phyloP scores from a whole-genome alignment of 768 basidiomycete genomes.

The Sarcodon sp. region DNA sequence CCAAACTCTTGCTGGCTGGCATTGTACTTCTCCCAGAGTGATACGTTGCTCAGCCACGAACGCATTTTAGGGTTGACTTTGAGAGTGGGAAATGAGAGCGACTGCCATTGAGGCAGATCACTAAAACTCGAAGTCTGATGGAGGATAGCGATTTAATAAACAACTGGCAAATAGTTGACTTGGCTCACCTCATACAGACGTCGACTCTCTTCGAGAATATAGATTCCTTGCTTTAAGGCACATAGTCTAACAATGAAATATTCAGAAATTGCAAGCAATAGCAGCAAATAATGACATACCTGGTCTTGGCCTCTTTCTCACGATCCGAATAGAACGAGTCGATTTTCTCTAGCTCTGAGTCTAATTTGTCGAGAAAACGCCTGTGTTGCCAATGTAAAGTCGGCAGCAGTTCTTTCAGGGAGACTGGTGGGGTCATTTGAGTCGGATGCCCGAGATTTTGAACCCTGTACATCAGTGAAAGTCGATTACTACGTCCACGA shows the following conservation, averaged over 20 bases:
- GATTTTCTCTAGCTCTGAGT: constrained; percentile 74
- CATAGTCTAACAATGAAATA: constrained; percentile 8
- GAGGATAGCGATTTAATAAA: too few relatives aligned
- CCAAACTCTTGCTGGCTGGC: too few relatives aligned
- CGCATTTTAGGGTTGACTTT: too few relatives aligned
- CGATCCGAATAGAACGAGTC: constrained; percentile 69
- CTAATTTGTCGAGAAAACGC: constrained; percentile 67
- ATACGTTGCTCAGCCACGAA: too few relatives aligned
- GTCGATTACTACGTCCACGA: too few relatives aligned
- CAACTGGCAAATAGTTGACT: not conserved
- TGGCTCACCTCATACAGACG: constrained; percentile 38
- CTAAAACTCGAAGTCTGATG: too few relatives aligned
- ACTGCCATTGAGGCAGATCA: too few relatives aligned
- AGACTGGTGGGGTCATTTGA: constrained; percentile 4
- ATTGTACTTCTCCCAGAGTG: too few relatives aligned
- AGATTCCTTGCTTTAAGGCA: constrained; percentile 52
- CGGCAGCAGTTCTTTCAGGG: constrained; percentile 27
- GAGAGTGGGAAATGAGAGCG: too few relatives aligned
- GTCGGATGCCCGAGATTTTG: too few relatives aligned
- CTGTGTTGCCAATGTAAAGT: constrained; percentile 33
- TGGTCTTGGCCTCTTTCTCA: constrained; percentile 44
- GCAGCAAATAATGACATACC: constrained; percentile 9
- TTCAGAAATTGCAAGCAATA: constrained; percentile 1
- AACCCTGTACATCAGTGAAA: too few relatives aligned
- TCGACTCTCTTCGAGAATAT: constrained; percentile 62